Conservation (phyloP, 2,329 filamentous ascomycete species). For the Hyphodiscus sp. region DNA sequence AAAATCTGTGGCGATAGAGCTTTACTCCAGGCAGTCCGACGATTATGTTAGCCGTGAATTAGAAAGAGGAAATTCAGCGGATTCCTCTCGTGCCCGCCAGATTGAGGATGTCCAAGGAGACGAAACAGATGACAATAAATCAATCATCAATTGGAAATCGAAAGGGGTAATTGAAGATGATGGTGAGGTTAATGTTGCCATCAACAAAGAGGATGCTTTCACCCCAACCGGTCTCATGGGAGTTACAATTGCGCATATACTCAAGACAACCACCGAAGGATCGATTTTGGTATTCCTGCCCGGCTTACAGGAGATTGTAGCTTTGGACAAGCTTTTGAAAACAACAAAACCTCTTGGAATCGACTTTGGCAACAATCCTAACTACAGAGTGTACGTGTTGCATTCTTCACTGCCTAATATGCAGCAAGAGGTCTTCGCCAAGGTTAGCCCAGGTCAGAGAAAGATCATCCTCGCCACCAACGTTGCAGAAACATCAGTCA, state of each 20-base stretch:
- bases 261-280: conserved; percentile 68
- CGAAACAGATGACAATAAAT: neutral
- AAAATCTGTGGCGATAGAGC: neutral
- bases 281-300: conserved; percentile 91
- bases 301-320: conserved; percentile 81
- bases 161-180: neutral
- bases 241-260: conserved; percentile 83
- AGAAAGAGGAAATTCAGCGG: neutral
- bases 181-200: neutral
- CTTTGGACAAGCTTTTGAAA: conserved; percentile 61
- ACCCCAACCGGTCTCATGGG: conserved; percentile 60
- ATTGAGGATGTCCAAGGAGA: neutral
- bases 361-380: conserved; percentile 56
- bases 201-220: conserved; percentile 53
- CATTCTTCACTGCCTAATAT: conserved; percentile 79
- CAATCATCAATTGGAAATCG: conserved; percentile 1
- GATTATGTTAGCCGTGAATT: neutral
- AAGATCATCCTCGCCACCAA: conserved; percentile 95
- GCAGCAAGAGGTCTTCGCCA: neutral
- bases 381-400: conserved; percentile 78
- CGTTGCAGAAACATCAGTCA: conserved; percentile 95
- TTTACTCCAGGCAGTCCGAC: neutral
- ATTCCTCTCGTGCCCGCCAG: too few relatives aligned
- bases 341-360: conserved; percentile 63
- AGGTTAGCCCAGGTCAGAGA: conserved; percentile 53